Base-by-base conservation (phyloP, 2,329 filamentous ascomycete genomes). In the Penicillium sumatraense region DNA sequence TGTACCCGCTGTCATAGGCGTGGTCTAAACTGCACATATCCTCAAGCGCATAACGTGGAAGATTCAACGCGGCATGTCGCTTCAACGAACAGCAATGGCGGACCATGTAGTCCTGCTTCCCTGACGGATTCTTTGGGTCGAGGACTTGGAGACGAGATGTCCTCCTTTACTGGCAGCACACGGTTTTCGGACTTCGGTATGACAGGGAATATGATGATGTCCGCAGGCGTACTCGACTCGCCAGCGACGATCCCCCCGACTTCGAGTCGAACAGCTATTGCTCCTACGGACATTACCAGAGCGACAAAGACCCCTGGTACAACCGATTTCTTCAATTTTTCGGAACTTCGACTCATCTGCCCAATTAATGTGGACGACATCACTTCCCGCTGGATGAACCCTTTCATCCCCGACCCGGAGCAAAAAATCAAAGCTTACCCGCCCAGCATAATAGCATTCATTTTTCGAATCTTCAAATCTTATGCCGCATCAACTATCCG, bases 331-430 rank as follows among this genome's bases (percentile, higher is more conserved):
- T 40, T 74, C 21, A 63, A 76, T 44, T 80, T 79, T 11, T 51
- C 52, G 20, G 31, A 24, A 5, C 55, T 67, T 6, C 69, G 75
- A 11, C 70, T 83, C 6, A 54, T 75, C 0, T 81, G 79, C 53
- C 76, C 78, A 2, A 80, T 82, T 57, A 73, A 81, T 44, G 75
- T 73, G 0, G 75, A 80, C 21, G 74, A 75, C 14, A 81, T 82
- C 46, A 73, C 71, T 11, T 80, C 78, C 36, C 79, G 80, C 10
- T 83, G 80, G 80, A 64, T 83, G 23, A 75, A 80, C 27, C 65
- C 75, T 1, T 81, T 76, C 31, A 75, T 82, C 5, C 79, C 80
- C 0, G 54, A 77, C 0, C 73, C 78, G 0, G 76, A 74, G 2
- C 79, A 82, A 46, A 69, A 59, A 3, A 52, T 70, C 27, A 83